Base-by-base conservation (phyloP, 441 rosid species). In the Adansonia grandidieri region DNA sequence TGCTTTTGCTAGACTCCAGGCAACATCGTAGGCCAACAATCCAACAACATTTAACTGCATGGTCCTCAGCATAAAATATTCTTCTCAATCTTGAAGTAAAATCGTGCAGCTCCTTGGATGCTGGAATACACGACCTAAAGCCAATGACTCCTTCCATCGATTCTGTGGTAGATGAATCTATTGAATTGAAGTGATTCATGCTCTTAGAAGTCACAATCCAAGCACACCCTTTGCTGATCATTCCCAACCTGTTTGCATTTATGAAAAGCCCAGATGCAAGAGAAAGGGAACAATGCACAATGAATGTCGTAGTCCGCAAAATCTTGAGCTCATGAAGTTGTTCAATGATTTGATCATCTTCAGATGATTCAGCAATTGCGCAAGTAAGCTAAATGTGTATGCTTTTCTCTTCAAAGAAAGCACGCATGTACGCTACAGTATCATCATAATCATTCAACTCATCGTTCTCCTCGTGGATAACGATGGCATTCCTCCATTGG, bases 61-160 rank as follows among this genome's bases (percentile, higher is more conserved):
- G 42, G 17, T 80, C 73, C 11, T 80, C 73, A 1, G 24, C 5
- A 11, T 1, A 48, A 9, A 85, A 19, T 57, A 65, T 50, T 54
- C 62, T 74, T 40, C 72, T 81, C 83, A 81, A 80, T 81, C 84
- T 81, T 66, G 50, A 67, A 32, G 82, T 73, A 56, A 86, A 84
- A 9, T 74, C 58, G 5, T 11, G 13, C 8, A 81, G 53, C 53
- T 84, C 65, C 15, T 40, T 37, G 8, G 85, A 83, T 1, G 14
- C 9, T 15, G 81, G 80, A 63, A 82, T 51, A 74, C 81, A 71
- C 0, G 84, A 60, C 76, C 47, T 78, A 40, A 86, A 74, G 19
- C 89, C 91, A 42, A 86, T 40, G 19, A 84, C 81, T 44, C 88
- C 83, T 83, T 86, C 84, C 87, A 85, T 87, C 10, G 81, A 81